Evolutionary conservation across 208 protist species (phyloP), one percentile per base, ranked within the genome.

Genomic region (Porcisia deanei): DNA sequence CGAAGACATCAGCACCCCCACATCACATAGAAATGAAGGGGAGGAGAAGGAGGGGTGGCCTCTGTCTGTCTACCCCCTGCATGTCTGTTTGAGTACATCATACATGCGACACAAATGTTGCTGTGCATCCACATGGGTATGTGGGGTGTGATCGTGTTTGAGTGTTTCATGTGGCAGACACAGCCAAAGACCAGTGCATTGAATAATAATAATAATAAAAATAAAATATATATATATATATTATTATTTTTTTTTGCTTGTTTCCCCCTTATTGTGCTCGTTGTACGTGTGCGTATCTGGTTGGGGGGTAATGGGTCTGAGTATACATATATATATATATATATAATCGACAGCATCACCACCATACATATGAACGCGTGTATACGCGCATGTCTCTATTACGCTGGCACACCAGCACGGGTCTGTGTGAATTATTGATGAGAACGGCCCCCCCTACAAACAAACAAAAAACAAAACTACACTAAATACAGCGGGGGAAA

Each of bases 321-420:
- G 3, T 8, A 43, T 70, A 39, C 65, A 39, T 39, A 43, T 70
- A 14, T 70, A 70, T 70, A n/a, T 8, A 43, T 70, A 37, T 43
- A 39, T 39, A 43, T 70, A 14, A 70, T 70, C 45, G 65, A 70
- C 65, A 34, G 45, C 41, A 68, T 68, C 64, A 41, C 65, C 65
- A 70, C 61, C 5, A 52, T 52, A 30, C 30, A 30, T 34, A 30
- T 34, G 2, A 25, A n/a, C 61, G n/a, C 39, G 20, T 41, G 12
- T 34, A 39, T 34, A 49, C n/a, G 20, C n/a, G 20, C 39, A 66
- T 30, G 39, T 20, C 39, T 49, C 61, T 25, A 66, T 49, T 30
- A 30, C 39, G 39, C 39, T 47, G 61, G 61, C 34, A 45, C 39
- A 0, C 61, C 20, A 45, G 39, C 16, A 47, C 34, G 9, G 20